These are phyloP conservation scores for Cutaneotrichosporon sp. DNA, from an alignment of 1,284 basidiomycete species.

Conservation along the genomic window DNA sequence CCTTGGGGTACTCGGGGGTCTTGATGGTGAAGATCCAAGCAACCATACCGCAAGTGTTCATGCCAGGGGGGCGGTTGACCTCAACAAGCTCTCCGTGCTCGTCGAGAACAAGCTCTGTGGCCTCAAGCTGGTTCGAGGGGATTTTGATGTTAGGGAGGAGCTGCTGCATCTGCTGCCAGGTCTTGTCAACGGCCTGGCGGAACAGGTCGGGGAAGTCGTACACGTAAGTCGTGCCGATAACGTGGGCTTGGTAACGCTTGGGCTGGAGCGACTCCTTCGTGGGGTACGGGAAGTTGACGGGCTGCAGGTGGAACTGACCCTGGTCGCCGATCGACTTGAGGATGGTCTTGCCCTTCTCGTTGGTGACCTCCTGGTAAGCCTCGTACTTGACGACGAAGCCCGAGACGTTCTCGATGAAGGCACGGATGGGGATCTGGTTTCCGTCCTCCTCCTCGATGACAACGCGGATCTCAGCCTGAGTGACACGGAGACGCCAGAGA, in stretches of 20 bases:
- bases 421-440: conserved; percentile 89
- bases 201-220: conserved; percentile 99
- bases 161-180: conserved; percentile 73
- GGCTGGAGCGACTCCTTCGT: conserved; percentile 99
- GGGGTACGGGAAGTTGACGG: conserved; percentile 84
- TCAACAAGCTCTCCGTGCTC: conserved; percentile 86
- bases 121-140: conserved; percentile 74
- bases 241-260: conserved; percentile 98
- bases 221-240: conserved; percentile 95
- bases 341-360: conserved; percentile 88
- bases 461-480: conserved; percentile 92
- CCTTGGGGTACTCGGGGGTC: conserved; percentile 89
- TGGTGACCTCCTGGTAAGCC: conserved; percentile 97
- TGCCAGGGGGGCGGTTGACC: conserved; percentile 85
- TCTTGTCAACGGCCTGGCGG: conserved; percentile 89
- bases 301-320: conserved; percentile 87
- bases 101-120: conserved; percentile 87
- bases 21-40: conserved; percentile 91
- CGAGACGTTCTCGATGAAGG: conserved; percentile 96
- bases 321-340: conserved; percentile 89
- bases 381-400: conserved; percentile 98
- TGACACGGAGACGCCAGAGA: conserved; percentile 96
- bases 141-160: conserved; percentile 63
- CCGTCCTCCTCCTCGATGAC: conserved; percentile 88
- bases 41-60: conserved; percentile 96